A percentile compares a stretch with the other conserved stretches of the same genome.
phyloP scores from a whole-genome alignment of 2,329 filamentous ascomycete genomes.

The Trichoderma sp. region DNA sequence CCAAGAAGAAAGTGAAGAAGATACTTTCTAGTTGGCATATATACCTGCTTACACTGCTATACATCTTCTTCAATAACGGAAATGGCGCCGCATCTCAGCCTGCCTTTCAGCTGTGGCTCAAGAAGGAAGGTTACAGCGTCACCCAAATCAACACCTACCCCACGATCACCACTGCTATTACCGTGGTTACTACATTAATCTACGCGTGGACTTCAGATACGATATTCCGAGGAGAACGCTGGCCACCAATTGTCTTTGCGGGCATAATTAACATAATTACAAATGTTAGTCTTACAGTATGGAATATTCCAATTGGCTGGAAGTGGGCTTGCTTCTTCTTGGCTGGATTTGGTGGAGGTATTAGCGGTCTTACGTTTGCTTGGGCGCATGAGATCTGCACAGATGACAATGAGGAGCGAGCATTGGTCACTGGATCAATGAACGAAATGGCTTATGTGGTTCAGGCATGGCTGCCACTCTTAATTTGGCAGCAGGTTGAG shows the following conservation, averaged over 20 bases:
- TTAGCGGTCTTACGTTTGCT: constrained; percentile 46
- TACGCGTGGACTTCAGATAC: constrained; percentile 67
- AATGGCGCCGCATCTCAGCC: constrained; percentile 47
- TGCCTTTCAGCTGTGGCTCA: constrained; percentile 52
- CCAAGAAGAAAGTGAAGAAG: constrained; percentile 51
- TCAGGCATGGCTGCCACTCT: constrained; percentile 66
- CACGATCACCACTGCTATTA: constrained; percentile 56
- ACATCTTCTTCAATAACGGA: constrained; percentile 65
- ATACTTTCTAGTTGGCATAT: constrained; percentile 66
- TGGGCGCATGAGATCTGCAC: constrained; percentile 52
- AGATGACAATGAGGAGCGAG: constrained; percentile 61
- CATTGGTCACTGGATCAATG: constrained; percentile 64
- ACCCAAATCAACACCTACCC: constrained; percentile 52
- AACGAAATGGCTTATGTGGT: constrained; percentile 69
- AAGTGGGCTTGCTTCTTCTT: constrained; percentile 64
- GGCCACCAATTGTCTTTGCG: constrained; percentile 62
- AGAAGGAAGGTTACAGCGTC: constrained; percentile 43
- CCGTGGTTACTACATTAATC: constrained; percentile 56
- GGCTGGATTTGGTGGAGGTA: constrained; percentile 49
- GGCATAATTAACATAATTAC: constrained; percentile 43
- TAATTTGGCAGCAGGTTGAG: constrained; percentile 65
- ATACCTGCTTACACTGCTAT: constrained; percentile 56
- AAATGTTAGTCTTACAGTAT: constrained; percentile 41
- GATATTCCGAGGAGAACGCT: constrained; percentile 56
- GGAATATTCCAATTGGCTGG: constrained; percentile 51